These are phyloP conservation scores for Trichosporon coremiiforme DNA, from an alignment of 1,284 basidiomycete species.

Conservation along the genomic window DNA sequence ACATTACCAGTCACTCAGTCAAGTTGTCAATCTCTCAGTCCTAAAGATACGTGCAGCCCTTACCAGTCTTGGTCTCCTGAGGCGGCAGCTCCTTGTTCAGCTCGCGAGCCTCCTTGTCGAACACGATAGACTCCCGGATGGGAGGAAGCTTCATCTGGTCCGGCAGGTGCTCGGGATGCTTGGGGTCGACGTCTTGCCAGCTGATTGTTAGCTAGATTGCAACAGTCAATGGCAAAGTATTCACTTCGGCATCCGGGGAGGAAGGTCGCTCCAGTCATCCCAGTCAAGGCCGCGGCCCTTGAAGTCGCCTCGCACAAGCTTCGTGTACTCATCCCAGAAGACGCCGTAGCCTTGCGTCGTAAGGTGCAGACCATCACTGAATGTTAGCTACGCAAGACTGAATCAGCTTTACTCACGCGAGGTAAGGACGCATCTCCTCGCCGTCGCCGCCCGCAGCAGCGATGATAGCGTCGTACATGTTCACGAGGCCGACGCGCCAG, in stretches of 20 bases:
- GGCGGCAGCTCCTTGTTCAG: neutral
- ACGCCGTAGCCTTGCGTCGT: slow-evolving; percentile 71
- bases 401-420: slow-evolving; percentile 23
- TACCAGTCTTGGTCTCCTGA: slow-evolving; percentile 15
- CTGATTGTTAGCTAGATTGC: slow-evolving; percentile 10
- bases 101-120: slow-evolving; percentile 13
- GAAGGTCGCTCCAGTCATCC: slow-evolving; percentile 39
- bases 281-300: slow-evolving; percentile 45
- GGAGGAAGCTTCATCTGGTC: slow-evolving; percentile 25
- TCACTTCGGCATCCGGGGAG: slow-evolving; percentile 29
- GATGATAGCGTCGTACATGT: slow-evolving; percentile 69
- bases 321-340: slow-evolving; percentile 66
- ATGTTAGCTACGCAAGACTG: neutral
- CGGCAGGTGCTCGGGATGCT: slow-evolving; percentile 21
- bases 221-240: neutral
- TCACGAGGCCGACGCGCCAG: slow-evolving; percentile 63
- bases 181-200: slow-evolving; percentile 25
- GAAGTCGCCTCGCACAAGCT: slow-evolving; percentile 63
- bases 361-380: slow-evolving; percentile 74
- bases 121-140: slow-evolving; percentile 16
- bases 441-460: slow-evolving; percentile 61
- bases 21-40: slow-evolving; percentile 1
- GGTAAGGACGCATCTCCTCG: slow-evolving; percentile 53
- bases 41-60: slow-evolving; percentile 4
- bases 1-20: neutral